A percentile compares a stretch with the other conserved stretches of the same genome.
phyloP scores from a whole-genome alignment of 106 monocot genomes.

The Posidonia australis region DNA sequence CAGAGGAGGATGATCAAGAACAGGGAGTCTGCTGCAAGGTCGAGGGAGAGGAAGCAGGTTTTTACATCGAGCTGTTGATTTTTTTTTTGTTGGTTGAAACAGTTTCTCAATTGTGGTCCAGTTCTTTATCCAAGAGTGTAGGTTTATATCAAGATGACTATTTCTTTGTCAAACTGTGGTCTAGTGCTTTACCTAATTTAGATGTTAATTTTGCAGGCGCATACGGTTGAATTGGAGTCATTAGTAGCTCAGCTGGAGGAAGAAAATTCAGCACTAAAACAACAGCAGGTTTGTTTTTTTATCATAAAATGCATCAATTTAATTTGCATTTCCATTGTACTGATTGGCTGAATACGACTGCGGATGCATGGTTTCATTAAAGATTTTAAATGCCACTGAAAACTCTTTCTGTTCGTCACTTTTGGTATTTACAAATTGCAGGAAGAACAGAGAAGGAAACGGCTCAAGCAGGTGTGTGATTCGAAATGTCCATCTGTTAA shows the following conservation, averaged over 20 bases:
- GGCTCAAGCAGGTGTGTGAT: constrained; percentile 24
- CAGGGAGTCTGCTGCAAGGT: constrained; percentile 76
- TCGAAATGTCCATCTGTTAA: neutral
- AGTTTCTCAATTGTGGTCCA: neutral
- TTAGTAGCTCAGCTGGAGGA: constrained; percentile 23
- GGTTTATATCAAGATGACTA: neutral
- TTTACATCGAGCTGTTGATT: neutral
- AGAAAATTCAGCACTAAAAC: constrained; percentile 19
- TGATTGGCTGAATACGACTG: neutral
- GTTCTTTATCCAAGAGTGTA: neutral
- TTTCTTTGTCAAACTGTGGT: neutral
- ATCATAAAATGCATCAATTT: neutral
- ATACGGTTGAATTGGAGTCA: constrained; percentile 33
- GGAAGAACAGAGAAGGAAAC: constrained; percentile 23
- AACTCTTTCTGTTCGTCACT: neutral
- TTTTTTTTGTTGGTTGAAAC: neutral
- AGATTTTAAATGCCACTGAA: neutral
- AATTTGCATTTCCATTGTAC: neutral
- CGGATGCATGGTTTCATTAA: neutral
- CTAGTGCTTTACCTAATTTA: neutral
- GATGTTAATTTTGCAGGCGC: constrained; percentile 22
- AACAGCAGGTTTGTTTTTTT: constrained; percentile 17
- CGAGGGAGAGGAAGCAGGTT: constrained; percentile 90
- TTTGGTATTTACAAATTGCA: constrained; percentile 10
- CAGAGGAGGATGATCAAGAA: constrained; percentile 96